Conservation (phyloP, 345 rosid genomes). For the Rhizophora apiculata region DNA sequence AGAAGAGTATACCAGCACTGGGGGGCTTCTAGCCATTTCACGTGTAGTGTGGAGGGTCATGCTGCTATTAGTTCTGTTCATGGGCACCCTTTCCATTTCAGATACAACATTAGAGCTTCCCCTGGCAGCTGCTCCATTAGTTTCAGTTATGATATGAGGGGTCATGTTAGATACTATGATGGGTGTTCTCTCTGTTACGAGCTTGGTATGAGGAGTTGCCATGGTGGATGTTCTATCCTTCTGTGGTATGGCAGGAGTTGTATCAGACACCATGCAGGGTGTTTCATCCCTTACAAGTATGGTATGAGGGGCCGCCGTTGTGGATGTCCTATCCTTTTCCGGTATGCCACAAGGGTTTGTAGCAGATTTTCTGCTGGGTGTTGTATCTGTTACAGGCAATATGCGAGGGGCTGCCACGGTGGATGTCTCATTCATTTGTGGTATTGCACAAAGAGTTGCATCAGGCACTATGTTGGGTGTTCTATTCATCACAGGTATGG, state of each 20-base stretch:
- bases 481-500: slow-evolving; percentile 20
- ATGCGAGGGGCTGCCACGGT: background rate
- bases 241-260: slow-evolving; percentile 3
- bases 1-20: slow-evolving; percentile 24
- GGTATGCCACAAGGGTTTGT: background rate
- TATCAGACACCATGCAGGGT: slow-evolving; percentile 4
- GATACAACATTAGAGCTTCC: background rate
- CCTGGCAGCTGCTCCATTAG: slow-evolving; percentile 14
- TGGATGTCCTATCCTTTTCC: slow-evolving; percentile 7
- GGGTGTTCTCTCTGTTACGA: background rate
- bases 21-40: slow-evolving; percentile 5
- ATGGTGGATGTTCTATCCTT: background rate
- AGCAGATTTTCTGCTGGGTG: background rate
- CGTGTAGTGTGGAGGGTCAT: slow-evolving; percentile 2
- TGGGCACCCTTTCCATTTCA: slow-evolving; percentile 1
- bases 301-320: background rate
- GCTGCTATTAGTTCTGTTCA: background rate
- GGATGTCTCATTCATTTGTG: background rate
- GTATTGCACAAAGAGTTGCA: background rate
- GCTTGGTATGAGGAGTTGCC: slow-evolving; percentile 1
- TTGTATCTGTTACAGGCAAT: background rate
- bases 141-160: slow-evolving; percentile 21
- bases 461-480: slow-evolving; percentile 7
- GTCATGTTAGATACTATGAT: slow-evolving; percentile 2
- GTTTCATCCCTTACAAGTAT: slow-evolving; percentile 22